Conservation (phyloP, 495 filamentous ascomycete genomes). For the Chaetomidium leptoderma region DNA sequence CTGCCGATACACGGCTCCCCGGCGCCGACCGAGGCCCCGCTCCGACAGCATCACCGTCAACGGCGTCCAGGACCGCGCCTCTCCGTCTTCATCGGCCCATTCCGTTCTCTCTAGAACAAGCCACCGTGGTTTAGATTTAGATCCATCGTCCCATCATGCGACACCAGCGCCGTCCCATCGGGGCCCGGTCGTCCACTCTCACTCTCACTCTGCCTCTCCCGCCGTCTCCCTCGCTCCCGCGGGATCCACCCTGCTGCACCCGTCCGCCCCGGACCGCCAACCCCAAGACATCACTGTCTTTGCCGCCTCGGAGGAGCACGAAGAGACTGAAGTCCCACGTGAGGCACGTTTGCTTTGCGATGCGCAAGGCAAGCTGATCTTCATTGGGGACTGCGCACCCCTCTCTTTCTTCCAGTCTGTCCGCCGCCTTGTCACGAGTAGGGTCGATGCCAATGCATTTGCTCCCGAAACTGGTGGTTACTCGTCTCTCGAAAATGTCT, state of each 20-base stretch:
- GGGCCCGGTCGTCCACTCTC: not conserved
- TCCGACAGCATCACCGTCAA: not conserved
- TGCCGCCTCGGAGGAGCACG: conserved; percentile 28
- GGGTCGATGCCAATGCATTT: conserved; percentile 59
- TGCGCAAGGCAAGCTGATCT: conserved; percentile 56
- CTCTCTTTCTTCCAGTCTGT: conserved; percentile 65
- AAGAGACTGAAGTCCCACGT: conserved; percentile 44
- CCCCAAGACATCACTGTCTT: conserved; percentile 3
- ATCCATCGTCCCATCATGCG: not conserved
- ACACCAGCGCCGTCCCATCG: not conserved
- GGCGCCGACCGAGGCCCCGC: conserved; percentile 18
- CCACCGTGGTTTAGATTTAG: not conserved
- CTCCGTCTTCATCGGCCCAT: not conserved
- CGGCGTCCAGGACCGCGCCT: not conserved
- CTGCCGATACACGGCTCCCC: conserved; percentile 29
- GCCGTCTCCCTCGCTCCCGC: not conserved
- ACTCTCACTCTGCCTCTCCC: not conserved
- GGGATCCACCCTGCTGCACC: not conserved
- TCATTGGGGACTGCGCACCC: conserved; percentile 66
- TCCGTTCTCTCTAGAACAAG: not conserved
- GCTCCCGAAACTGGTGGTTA: conserved; percentile 61
- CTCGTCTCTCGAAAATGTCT: conserved; percentile 56
- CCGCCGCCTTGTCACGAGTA: conserved; percentile 60
- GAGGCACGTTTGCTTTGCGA: conserved; percentile 54
- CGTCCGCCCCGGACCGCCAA: not conserved